Conservation (phyloP, 2,329 filamentous ascomycete genomes). For the Dactylellina leptospora region DNA sequence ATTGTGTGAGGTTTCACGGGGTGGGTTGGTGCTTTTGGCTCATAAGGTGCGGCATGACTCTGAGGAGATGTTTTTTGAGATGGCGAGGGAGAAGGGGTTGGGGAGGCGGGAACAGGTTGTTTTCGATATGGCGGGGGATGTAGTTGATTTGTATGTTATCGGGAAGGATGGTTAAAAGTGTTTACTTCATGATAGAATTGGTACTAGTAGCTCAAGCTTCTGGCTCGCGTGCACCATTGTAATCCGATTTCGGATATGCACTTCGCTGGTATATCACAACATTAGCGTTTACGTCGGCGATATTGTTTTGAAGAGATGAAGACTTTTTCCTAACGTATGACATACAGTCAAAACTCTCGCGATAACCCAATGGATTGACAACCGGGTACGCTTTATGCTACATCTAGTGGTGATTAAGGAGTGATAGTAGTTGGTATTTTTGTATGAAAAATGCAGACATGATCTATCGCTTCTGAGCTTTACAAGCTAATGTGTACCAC, state of each 20-base stretch:
- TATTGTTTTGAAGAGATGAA: too few species aligned
- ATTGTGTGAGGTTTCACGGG: slow-evolving; percentile 64
- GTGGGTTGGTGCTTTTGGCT: slow-evolving; percentile 67
- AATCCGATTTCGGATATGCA: too few species aligned
- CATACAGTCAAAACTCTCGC: too few species aligned
- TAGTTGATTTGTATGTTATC: slow-evolving; percentile 46
- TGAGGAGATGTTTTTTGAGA: slow-evolving; percentile 72
- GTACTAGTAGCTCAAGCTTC: neutral
- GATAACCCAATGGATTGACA: too few species aligned
- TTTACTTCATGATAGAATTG: too few species aligned
- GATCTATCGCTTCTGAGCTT: slow-evolving; percentile 3
- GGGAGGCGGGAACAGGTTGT: slow-evolving; percentile 35
- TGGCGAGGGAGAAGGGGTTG: slow-evolving; percentile 63
- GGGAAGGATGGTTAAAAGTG: slow-evolving; percentile 3
- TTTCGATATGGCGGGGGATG: slow-evolving; percentile 50
- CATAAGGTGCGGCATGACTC: slow-evolving; percentile 74
- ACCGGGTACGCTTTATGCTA: too few species aligned
- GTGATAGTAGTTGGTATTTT: slow-evolving; percentile 35
- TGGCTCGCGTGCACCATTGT: too few species aligned
- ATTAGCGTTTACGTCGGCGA: too few species aligned
- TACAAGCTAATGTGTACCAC: slow-evolving; percentile 15
- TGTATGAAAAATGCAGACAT: neutral
- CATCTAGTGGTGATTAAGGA: slow-evolving; percentile 25
- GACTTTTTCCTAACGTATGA: too few species aligned
- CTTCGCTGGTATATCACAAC: too few species aligned